Evolutionary conservation across 768 basidiomycete species (phyloP).

Genomic region (Psilocybe azurescens): DNA sequence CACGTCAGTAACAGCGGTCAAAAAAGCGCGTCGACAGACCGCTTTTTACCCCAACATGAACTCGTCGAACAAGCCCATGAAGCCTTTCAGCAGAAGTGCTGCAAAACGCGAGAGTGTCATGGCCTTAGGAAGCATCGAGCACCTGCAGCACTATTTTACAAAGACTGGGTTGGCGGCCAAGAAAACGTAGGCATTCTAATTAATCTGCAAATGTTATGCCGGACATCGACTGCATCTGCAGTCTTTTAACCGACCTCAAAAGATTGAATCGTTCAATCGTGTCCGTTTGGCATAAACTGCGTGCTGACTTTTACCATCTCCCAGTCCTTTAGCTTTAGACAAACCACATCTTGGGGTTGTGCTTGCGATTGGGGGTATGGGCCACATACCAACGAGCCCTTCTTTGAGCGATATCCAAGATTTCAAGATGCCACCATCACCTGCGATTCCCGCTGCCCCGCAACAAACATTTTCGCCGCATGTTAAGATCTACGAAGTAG

Average conservation of each 20-base stretch:
- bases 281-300: slow-evolving; percentile 12
- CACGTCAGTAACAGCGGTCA: slow-evolving; percentile 25
- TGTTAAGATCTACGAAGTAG: slow-evolving; percentile 70
- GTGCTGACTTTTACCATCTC: slow-evolving; percentile 4
- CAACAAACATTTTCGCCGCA: slow-evolving; percentile 53
- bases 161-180: slow-evolving; percentile 82
- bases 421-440: slow-evolving; percentile 76
- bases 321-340: slow-evolving; percentile 39
- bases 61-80: slow-evolving; percentile 72
- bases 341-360: slow-evolving; percentile 69
- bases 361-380: slow-evolving; percentile 73
- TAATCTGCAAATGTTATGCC: slow-evolving; percentile 1
- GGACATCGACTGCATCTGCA: not conserved
- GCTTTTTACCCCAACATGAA: slow-evolving; percentile 82
- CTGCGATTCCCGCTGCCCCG: slow-evolving; percentile 52
- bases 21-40: slow-evolving; percentile 68
- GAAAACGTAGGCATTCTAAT: slow-evolving; percentile 60
- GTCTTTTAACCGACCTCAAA: not conserved
- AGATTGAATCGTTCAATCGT: not conserved
- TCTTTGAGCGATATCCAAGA: slow-evolving; percentile 49
- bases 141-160: slow-evolving; percentile 94
- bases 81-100: slow-evolving; percentile 89
- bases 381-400: slow-evolving; percentile 46
- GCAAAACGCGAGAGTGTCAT: slow-evolving; percentile 94
- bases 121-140: slow-evolving; percentile 94